These are phyloP conservation scores for Fonsecaea multimorphosa DNA, from an alignment of 2,329 filamentous ascomycete species.

Conservation along the genomic window DNA sequence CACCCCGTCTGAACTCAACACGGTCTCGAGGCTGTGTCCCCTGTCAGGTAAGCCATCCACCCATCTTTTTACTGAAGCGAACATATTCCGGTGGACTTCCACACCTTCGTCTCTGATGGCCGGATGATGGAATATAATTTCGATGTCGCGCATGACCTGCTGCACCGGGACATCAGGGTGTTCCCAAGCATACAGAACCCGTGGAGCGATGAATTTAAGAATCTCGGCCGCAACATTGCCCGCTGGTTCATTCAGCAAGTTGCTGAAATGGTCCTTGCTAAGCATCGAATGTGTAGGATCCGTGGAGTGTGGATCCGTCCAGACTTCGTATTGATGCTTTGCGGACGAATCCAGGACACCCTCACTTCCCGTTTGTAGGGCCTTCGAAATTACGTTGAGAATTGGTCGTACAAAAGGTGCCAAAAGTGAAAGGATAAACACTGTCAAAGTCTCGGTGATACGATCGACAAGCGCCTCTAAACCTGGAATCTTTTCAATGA, in stretches of 20 bases:
- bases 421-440: slow-evolving; percentile 88
- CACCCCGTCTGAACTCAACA: slow-evolving; percentile 85
- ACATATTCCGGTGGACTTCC: slow-evolving; percentile 89
- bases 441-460: slow-evolving; percentile 88
- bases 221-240: slow-evolving; percentile 75
- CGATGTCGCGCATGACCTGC: slow-evolving; percentile 80
- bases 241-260: slow-evolving; percentile 77
- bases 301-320: slow-evolving; percentile 75
- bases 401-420: slow-evolving; percentile 92
- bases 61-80: slow-evolving; percentile 82
- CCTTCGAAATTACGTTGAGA: slow-evolving; percentile 83
- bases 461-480: slow-evolving; percentile 88
- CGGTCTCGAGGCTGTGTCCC: slow-evolving; percentile 69
- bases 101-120: slow-evolving; percentile 75
- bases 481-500: slow-evolving; percentile 90
- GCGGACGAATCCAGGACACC: slow-evolving; percentile 71
- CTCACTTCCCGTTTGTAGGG: slow-evolving; percentile 83
- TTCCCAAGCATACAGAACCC: slow-evolving; percentile 91
- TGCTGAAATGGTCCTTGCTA: slow-evolving; percentile 84
- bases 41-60: slow-evolving; percentile 71
- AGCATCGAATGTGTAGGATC: slow-evolving; percentile 84
- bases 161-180: slow-evolving; percentile 81
- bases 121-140: slow-evolving; percentile 89
- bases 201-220: slow-evolving; percentile 84
- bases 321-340: slow-evolving; percentile 77